Base-by-base conservation (phyloP, 108 stramenopile species). In the Cyclotella baltica region DNA sequence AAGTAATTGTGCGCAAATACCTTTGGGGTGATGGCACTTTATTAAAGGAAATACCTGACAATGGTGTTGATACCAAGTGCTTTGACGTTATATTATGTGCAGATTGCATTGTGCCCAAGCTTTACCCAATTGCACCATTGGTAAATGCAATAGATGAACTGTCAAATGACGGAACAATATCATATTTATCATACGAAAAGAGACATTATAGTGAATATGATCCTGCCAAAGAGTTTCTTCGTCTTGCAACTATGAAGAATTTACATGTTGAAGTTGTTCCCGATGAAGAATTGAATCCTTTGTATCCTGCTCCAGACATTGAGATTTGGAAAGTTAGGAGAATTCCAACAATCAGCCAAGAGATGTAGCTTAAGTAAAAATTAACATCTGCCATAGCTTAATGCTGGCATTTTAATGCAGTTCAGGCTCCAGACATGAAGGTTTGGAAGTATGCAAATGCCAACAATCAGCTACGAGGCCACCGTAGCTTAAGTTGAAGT, bases 41-140 rank as follows among this genome's bases (percentile, higher is more conserved):
- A 20, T 56, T 25, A 16, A 13, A 6, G 11, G 72, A 62, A 29
- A 29, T 25, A 47, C 70, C 11, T 33, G 4, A 30, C 16, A 25
- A 71, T 38, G 18, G 13, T 31, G 15, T 11, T 31, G 25, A 30
- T 19, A 30, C 0, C 10, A 51, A 58, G 35, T 55, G 55, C 36
- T 92, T 87, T 69, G 91, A 92, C 55, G 48, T 89, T 8, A 70
- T 97, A 34, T 43, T 97, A 20, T 90, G 94, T 25, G 88, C 95
- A 19, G 95, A 97, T 68, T 95, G 94, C 76, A 91, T 97, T 0
- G 72, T 97, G 33, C 96, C 96, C 9, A 97, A 97, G 77, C 84
- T 97, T 5, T 97, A 96, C 80, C 96, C 96, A 5, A 96, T 97
- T 63, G 95, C 85, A 28, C 92, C 93, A 3, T 77, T 96, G 68